These are phyloP conservation scores for Fusarium avenaceum DNA, from an alignment of 2,329 filamentous ascomycete genomes.

Conservation along the genomic window DNA sequence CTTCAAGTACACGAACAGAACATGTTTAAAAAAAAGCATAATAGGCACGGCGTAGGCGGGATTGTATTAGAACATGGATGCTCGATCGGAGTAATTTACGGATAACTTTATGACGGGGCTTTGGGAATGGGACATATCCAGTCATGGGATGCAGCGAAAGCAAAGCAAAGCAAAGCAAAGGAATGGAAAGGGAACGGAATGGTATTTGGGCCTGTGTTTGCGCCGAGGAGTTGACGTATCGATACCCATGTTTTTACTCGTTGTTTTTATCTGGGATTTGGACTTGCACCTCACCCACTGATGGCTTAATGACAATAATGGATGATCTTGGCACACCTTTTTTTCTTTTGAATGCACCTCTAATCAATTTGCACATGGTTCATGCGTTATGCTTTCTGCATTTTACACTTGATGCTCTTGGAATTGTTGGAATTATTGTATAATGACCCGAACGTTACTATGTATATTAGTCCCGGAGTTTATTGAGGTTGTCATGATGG, in stretches of 20 bases:
- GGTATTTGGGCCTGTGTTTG: constrained; percentile 39
- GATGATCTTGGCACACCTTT: constrained; percentile 36
- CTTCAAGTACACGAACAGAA: constrained; percentile 34
- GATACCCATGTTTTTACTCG: constrained; percentile 50
- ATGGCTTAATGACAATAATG: constrained; percentile 47
- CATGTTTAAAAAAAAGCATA: constrained; percentile 48
- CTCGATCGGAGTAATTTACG: constrained; percentile 27
- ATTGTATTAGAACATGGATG: constrained; percentile 45
- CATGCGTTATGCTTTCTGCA: constrained; percentile 8
- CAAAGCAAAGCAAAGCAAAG: constrained; percentile 20
- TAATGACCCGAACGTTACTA: not conserved
- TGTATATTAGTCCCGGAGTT: not conserved
- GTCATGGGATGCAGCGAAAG: constrained; percentile 20
- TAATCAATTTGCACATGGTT: constrained; percentile 25
- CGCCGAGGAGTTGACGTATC: constrained; percentile 49
- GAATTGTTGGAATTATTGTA: constrained; percentile 1
- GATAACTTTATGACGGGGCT: constrained; percentile 25
- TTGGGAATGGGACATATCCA: constrained; percentile 34
- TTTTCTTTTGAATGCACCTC: constrained; percentile 15
- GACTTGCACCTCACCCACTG: constrained; percentile 35
- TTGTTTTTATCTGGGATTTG: constrained; percentile 40
- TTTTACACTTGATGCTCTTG: not conserved
- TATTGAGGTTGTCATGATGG: not conserved
- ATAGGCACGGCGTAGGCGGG: constrained; percentile 49
- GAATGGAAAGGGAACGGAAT: constrained; percentile 24